Conservation (phyloP, 306 rosid species). For the Inga oerstediana region DNA sequence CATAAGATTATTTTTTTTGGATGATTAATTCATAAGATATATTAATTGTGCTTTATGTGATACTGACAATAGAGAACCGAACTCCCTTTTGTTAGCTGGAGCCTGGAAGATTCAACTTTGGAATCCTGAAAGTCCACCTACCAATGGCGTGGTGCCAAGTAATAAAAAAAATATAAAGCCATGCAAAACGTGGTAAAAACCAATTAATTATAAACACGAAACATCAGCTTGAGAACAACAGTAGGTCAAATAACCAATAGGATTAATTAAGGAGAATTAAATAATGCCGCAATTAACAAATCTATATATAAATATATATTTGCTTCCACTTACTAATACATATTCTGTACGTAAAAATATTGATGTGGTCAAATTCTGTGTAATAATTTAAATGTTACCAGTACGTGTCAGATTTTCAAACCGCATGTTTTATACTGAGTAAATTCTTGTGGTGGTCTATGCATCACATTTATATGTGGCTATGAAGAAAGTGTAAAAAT, state of each 20-base stretch:
- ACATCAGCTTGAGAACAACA: neutral
- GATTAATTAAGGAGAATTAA: neutral
- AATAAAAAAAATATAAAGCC: neutral
- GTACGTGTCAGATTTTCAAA: neutral
- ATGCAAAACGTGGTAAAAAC: slow-evolving; percentile 3
- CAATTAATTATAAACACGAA: neutral
- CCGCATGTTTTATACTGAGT: neutral
- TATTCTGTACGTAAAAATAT: neutral
- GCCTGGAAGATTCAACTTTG: slow-evolving; percentile 8
- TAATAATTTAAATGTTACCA: neutral
- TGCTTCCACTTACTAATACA: neutral
- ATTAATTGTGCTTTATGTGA: neutral
- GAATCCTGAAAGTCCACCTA: neutral
- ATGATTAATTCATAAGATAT: neutral
- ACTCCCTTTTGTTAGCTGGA: neutral
- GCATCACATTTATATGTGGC: neutral
- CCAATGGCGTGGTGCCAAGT: neutral
- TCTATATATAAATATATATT: neutral
- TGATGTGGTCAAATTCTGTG: neutral
- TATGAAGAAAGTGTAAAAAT: neutral
- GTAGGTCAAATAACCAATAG: neutral
- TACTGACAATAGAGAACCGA: neutral
- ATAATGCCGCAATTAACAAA: neutral
- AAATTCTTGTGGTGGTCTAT: neutral
- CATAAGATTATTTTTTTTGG: neutral